These are phyloP conservation scores for Antitrichia curtipendula DNA, from an alignment of 225 moss, liverwort and hornwort genomes.

Conservation along the genomic window DNA sequence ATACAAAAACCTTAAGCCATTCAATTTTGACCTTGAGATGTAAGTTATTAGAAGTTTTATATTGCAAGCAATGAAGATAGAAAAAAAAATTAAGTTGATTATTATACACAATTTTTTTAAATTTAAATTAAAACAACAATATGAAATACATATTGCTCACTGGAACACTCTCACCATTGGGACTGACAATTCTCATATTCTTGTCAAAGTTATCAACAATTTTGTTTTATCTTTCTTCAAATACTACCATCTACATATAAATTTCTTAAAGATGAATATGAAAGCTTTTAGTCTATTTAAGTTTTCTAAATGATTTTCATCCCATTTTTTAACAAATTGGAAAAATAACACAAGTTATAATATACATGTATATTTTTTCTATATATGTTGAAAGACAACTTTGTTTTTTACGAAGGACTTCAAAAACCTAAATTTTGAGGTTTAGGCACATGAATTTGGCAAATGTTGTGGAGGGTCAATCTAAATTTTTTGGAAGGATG, in stretches of 20 bases:
- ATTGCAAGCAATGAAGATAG: fast-evolving
- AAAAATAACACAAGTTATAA: background rate
- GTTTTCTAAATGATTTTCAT: background rate
- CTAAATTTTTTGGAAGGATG: background rate
- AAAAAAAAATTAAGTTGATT: background rate
- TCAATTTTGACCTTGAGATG: background rate
- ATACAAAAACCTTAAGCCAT: background rate
- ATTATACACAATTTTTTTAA: no score
- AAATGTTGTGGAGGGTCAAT: background rate
- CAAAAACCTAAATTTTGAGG: background rate
- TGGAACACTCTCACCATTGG: background rate
- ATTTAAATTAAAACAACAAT: background rate
- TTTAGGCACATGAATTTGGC: background rate
- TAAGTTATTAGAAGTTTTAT: background rate
- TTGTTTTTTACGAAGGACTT: background rate
- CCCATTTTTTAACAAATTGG: background rate
- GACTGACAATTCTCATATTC: background rate
- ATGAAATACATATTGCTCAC: background rate
- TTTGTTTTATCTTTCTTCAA: background rate
- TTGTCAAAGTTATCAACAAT: background rate
- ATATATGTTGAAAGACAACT: background rate
- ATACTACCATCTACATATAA: background rate
- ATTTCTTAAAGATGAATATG: background rate
- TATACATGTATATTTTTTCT: background rate
- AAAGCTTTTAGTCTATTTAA: background rate